Evolutionary conservation across 805 yeast genomes (phyloP), one percentile per base, ranked within the genome.

Genomic region (Zygosaccharomyces pseudorouxii): DNA sequence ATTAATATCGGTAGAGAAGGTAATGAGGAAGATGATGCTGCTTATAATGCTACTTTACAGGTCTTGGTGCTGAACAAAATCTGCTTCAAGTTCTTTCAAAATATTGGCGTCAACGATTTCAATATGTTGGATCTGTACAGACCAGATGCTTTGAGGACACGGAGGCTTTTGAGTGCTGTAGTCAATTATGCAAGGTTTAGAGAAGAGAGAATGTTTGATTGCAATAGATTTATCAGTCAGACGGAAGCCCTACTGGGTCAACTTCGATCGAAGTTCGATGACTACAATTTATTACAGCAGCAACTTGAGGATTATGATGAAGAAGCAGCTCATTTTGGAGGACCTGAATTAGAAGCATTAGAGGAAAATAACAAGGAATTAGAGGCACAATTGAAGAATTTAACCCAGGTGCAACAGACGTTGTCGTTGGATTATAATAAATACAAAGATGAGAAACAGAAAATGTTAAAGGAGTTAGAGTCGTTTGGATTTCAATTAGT

Each of bases 131-230:
- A 89, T 68, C 70, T 89, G 27, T 72, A 79, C 50, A 81, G 80
- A 55, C 97, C 97, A 0, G 96, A 89, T n/a, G 71, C 86, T 0
- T 67, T 64, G 33, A 71, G 95, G 49, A 73, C 80, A 1, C 71
- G 81, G 52, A 70, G 92, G 41, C 73, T 88, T 18, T 65, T 89
- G 23, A 87, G 95, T 62, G 93, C 93, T 0, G 81, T 89, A 43
- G 85, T 89, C 19, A 89, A 89, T 63, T 89, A 80, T 72, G 95
- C 95, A 1, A 71, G 92, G 48, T 89, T 86, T 59, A 75, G 95
- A 55, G 95, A 87, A 56, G 88, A 82, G 54, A 81, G 86, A 50
- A 77, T 82, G 63, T 75, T 72, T 20, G 89, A 84, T 55, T 82
- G 86, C 59, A 88, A 82, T 52, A 78, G 77, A 22, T 69, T 85